These are phyloP conservation scores for Euphorbia tirucalli DNA, from an alignment of 345 rosid species.

Conservation along the genomic window DNA sequence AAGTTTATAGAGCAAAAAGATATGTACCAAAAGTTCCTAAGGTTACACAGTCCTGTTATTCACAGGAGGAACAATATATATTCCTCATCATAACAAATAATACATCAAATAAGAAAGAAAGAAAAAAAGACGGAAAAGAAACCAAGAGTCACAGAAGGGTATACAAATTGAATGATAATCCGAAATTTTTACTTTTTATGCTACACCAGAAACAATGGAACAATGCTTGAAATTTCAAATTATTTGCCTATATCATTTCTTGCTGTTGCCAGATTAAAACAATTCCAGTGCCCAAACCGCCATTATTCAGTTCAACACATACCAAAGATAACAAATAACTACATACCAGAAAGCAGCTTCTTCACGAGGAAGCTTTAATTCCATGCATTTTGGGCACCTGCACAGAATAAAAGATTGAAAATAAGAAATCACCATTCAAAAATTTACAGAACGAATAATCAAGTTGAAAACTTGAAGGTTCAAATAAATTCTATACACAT, in stretches of 20 bases:
- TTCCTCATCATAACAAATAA: not conserved
- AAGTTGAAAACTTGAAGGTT: not conserved
- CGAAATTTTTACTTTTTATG: not conserved
- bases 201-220: not conserved
- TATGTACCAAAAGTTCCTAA: not conserved
- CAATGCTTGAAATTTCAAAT: not conserved
- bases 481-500: not conserved
- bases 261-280: not conserved
- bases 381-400: conserved; percentile 92
- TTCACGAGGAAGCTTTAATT: conserved; percentile 94
- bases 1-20: not conserved
- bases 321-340: not conserved
- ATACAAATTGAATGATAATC: not conserved
- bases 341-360: conserved; percentile 84
- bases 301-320: not conserved
- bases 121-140: not conserved
- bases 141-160: not conserved
- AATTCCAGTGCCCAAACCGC: not conserved
- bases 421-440: not conserved
- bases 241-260: not conserved
- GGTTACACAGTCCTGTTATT: not conserved
- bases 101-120: not conserved
- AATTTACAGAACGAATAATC: not conserved
- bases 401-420: not conserved
- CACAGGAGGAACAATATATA: not conserved